phyloP scores from a whole-genome alignment of 2,329 filamentous ascomycete species.

The Ramichloridium luteum region DNA sequence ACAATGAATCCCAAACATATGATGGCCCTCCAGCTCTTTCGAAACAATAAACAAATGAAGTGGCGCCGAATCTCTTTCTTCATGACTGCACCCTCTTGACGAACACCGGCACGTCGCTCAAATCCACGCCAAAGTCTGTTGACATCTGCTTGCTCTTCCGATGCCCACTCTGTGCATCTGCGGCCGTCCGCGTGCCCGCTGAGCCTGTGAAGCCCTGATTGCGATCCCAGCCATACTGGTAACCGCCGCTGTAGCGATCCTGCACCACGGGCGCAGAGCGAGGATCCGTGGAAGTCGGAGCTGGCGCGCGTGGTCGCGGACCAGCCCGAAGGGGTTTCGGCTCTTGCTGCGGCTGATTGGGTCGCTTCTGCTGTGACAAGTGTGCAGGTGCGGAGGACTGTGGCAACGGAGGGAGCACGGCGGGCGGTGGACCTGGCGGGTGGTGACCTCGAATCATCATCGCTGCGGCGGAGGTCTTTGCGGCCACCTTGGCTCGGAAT shows the following conservation, averaged over 20 bases:
- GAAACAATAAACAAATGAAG: too few species aligned
- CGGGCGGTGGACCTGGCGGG: constrained; percentile 3
- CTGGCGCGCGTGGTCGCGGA: too few species aligned
- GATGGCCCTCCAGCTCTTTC: too few species aligned
- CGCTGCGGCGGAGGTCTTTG: constrained; percentile 3
- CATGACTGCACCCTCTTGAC: constrained; percentile 14
- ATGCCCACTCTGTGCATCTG: constrained; percentile 15
- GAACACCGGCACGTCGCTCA: constrained; percentile 31
- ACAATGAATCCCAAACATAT: too few species aligned
- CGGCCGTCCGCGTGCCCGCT: constrained; percentile 24
- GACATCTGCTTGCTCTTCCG: constrained; percentile 25
- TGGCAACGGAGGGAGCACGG: background rate
- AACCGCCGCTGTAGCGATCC: constrained; percentile 27
- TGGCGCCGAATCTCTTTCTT: too few species aligned
- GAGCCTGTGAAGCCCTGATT: constrained; percentile 24
- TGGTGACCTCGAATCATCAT: constrained; percentile 2
- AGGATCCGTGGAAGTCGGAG: too few species aligned
- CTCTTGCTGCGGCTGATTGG: too few species aligned
- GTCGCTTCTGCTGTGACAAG: background rate
- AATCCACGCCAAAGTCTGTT: constrained; percentile 26
- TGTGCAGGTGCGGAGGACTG: constrained; percentile 3
- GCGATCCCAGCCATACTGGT: constrained; percentile 27
- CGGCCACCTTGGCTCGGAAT: constrained; percentile 6
- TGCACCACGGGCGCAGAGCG: constrained; percentile 9
- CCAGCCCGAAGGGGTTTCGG: too few species aligned